Conservation (phyloP, 2,329 filamentous ascomycete species). For the Pestalotiopsis sp. region DNA sequence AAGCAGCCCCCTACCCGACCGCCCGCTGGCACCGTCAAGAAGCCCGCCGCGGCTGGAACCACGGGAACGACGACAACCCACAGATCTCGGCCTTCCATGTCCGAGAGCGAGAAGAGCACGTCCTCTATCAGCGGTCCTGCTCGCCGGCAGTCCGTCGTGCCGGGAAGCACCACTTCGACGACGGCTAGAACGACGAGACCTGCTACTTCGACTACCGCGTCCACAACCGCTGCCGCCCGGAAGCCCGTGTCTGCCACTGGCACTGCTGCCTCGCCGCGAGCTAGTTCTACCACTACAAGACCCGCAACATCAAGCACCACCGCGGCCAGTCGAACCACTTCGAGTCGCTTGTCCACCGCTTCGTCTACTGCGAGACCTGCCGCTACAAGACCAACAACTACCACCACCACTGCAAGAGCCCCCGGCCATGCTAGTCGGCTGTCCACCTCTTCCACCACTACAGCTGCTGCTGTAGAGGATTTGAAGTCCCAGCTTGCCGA, state of each 20-base stretch:
- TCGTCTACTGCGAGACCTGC: slow-evolving; percentile 35
- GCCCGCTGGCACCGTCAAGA: slow-evolving; percentile 39
- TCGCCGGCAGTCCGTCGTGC: slow-evolving; percentile 46
- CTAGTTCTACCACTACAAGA: slow-evolving; percentile 36
- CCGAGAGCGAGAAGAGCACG: slow-evolving; percentile 53
- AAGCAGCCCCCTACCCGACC: slow-evolving; percentile 53
- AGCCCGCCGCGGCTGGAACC: slow-evolving; percentile 29
- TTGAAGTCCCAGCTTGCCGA: slow-evolving; percentile 61
- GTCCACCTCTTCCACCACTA: slow-evolving; percentile 33
- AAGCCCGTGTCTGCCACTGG: slow-evolving; percentile 27
- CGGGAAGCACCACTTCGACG: slow-evolving; percentile 36
- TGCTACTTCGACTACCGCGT: slow-evolving; percentile 28
- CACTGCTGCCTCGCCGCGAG: slow-evolving; percentile 32
- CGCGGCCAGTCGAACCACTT: slow-evolving; percentile 25
- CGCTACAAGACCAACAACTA: slow-evolving; percentile 37
- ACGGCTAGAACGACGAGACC: slow-evolving; percentile 37
- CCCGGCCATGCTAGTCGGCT: slow-evolving; percentile 45
- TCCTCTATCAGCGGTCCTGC: slow-evolving; percentile 40
- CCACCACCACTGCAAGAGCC: slow-evolving; percentile 39
- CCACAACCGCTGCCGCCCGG: slow-evolving; percentile 33
- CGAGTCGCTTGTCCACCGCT: slow-evolving; percentile 17
- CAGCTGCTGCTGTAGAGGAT: slow-evolving; percentile 52
- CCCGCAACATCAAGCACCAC: slow-evolving; percentile 39
- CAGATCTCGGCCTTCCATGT: slow-evolving; percentile 50
- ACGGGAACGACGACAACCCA: slow-evolving; percentile 41